Conservation (phyloP, 805 yeast genomes). For the Tanozyma kutaoensis region DNA sequence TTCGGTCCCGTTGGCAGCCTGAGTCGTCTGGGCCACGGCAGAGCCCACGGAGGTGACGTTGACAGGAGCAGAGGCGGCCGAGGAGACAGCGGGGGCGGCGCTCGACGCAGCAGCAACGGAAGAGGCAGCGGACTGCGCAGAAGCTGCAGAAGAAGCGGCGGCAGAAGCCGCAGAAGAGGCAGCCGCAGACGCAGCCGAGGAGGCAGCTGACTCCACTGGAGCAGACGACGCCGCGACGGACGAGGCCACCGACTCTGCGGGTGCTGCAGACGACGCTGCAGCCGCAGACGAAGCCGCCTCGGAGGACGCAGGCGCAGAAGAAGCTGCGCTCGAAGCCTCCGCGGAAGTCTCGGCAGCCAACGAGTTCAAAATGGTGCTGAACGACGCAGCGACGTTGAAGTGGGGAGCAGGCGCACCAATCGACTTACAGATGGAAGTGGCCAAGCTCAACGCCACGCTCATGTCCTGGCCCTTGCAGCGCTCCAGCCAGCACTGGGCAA, state of each 20-base stretch:
- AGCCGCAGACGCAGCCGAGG: neutral
- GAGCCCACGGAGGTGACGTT: neutral
- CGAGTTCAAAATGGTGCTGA: neutral
- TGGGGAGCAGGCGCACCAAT: neutral
- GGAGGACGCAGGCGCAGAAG: too few species aligned
- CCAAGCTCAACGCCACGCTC: constrained; percentile 10
- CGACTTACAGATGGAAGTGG: neutral
- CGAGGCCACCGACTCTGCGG: neutral
- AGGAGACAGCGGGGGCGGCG: neutral
- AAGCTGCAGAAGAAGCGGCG: neutral
- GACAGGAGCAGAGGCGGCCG: neutral
- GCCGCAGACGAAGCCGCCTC: constrained; percentile 1
- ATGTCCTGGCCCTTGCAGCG: constrained; percentile 17
- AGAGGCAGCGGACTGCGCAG: neutral
- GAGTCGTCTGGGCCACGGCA: neutral
- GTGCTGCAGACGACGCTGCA: neutral
- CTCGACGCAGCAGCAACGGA: neutral
- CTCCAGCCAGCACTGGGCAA: constrained; percentile 19
- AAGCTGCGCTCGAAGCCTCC: neutral
- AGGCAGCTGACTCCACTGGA: neutral
- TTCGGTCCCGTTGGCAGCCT: neutral
- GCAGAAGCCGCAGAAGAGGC: neutral
- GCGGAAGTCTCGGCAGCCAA: neutral
- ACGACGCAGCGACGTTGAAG: neutral
- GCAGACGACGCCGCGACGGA: neutral